phyloP scores from a whole-genome alignment of 345 rosid species.

The Barbarea vulgaris region DNA sequence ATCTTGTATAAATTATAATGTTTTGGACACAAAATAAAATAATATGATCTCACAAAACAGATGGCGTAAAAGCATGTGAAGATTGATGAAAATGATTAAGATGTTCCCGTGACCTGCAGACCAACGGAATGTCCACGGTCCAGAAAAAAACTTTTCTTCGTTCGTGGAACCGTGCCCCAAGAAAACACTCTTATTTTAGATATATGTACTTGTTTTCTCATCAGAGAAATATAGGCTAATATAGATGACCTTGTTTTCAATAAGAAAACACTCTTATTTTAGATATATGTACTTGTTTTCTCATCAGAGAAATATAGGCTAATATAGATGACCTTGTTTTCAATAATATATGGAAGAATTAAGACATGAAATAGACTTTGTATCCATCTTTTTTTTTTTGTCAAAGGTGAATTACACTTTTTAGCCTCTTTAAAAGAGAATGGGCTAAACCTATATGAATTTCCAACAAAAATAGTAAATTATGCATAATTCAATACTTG shows the following conservation, averaged over 20 bases:
- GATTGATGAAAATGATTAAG: constrained; percentile 28
- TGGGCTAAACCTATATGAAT: background rate
- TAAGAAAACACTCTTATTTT: background rate
- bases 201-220: constrained; percentile 1
- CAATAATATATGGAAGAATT: background rate
- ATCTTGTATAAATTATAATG: constrained; percentile 13
- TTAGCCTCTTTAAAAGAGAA: background rate
- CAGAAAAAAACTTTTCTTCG: constrained; percentile 1
- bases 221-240: background rate
- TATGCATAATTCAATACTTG: background rate
- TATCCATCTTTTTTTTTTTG: too few species aligned
- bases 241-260: too few species aligned
- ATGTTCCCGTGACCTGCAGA: constrained; percentile 41
- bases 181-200: background rate
- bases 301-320: background rate
- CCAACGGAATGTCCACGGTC: constrained; percentile 30
- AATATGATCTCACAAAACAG: constrained; percentile 5
- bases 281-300: background rate
- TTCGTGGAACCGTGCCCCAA: constrained; percentile 21
- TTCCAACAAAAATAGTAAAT: background rate
- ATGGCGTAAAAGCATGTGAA: constrained; percentile 35
- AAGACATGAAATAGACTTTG: background rate
- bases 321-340: background rate
- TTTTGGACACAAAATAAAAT: background rate
- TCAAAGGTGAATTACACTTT: background rate